Evolutionary conservation across 768 basidiomycete species (phyloP), one percentile per base, ranked within the genome.

Genomic region (Mycena metata): DNA sequence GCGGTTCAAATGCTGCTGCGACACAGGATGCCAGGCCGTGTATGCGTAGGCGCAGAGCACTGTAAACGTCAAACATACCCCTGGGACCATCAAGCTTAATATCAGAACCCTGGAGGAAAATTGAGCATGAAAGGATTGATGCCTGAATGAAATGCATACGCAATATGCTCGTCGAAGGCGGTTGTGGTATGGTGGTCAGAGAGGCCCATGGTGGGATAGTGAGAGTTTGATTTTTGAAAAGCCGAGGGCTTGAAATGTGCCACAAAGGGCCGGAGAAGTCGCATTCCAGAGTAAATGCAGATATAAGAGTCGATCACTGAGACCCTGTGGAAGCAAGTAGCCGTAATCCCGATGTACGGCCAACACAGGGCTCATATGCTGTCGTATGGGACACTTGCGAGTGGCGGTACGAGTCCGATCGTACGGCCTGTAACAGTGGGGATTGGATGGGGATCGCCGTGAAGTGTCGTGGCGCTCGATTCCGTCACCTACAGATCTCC

Each of bases 281-380:
- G 47, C 21, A 23, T 49, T 49, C 47, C 47, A 23, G 47, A 10
- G 47, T 49, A 30, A 30, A 30, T 30, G 30, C 30, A 30, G 30
- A 6, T 30, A 30, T 30, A 30, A 3, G n/a, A n/a, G 30, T 30
- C 30, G 30, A 3, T 30, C 30, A n/a, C 45, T 46, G 17, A 46
- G 45, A 49, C 9, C 47, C 9, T 49, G 47, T 49, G 47, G 47
- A 49, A 49, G 15, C n/a, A n/a, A n/a, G n/a, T n/a, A n/a, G n/a
- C 47, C 47, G 47, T 49, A 49, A 46, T 21, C 47, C n/a, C 47
- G 47, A 49, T 49, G 47, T 24, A 4, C 47, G 16, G 47, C 47
- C n/a, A 49, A 49, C 47, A 49, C 47, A 49, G 47, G 47, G 47
- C 11, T n/a, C 45, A 46, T 46, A 46, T 46, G 45, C 45, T 24